Conservation (phyloP, 2,329 filamentous ascomycete genomes). For the Claviceps africana region DNA sequence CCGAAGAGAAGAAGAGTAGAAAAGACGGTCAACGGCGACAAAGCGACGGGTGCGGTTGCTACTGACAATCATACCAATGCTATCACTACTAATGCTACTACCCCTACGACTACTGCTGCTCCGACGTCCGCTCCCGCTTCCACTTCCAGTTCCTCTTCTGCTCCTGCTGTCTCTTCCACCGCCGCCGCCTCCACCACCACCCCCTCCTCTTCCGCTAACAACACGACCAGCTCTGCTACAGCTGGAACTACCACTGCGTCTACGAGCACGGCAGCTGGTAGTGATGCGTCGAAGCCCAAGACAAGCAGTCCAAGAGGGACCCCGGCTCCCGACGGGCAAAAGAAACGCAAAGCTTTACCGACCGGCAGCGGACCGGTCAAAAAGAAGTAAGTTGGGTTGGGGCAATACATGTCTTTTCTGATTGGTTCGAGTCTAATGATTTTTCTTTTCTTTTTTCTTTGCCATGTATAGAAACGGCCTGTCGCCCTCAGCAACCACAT, state of each 20-base stretch:
- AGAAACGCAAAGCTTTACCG: slow-evolving; percentile 54
- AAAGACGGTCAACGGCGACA: slow-evolving; percentile 38
- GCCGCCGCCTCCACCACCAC: not conserved
- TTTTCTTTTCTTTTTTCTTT: not conserved
- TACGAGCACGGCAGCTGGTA: slow-evolving; percentile 44
- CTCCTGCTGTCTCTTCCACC: not conserved
- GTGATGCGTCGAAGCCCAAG: slow-evolving; percentile 39
- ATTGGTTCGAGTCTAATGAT: not conserved
- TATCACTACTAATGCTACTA: not conserved
- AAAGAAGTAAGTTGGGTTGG: slow-evolving; percentile 50
- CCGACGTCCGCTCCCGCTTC: not conserved
- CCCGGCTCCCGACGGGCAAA: slow-evolving; percentile 52
- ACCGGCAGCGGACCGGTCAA: slow-evolving; percentile 57
- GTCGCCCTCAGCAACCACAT: slow-evolving; percentile 60
- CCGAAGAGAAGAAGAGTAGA: slow-evolving; percentile 74
- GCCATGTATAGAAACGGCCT: slow-evolving; percentile 28
- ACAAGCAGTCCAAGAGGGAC: slow-evolving; percentile 55
- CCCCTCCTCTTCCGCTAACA: not conserved
- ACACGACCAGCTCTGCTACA: not conserved
- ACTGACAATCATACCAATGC: not conserved
- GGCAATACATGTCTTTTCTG: not conserved
- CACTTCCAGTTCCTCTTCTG: not conserved
- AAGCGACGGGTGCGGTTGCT: slow-evolving; percentile 18
- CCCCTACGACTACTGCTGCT: not conserved
- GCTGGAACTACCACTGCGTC: slow-evolving; percentile 25